Conservation (phyloP, 2,329 filamentous ascomycete species). For the Graphiopsis chlorocephala region DNA sequence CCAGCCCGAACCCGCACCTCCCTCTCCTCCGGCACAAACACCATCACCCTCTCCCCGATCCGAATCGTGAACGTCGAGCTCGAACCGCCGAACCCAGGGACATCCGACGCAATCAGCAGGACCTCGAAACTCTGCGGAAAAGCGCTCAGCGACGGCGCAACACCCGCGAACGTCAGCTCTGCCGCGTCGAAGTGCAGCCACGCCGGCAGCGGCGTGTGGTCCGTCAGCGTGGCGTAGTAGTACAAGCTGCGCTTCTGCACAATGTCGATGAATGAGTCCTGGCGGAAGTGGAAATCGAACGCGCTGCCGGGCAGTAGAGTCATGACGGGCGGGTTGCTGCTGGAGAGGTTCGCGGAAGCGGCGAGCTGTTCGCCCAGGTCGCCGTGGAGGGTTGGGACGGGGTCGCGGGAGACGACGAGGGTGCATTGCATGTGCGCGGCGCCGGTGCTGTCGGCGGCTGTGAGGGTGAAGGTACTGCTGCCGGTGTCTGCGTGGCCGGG, state of each 20-base stretch:
- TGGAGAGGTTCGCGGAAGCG: slow-evolving; percentile 51
- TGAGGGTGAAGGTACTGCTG: slow-evolving; percentile 61
- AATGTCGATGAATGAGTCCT: slow-evolving; percentile 59
- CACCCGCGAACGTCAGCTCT: slow-evolving; percentile 67
- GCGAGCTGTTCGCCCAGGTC: slow-evolving; percentile 59
- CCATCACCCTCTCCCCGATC: slow-evolving; percentile 68
- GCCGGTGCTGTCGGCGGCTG: slow-evolving; percentile 66
- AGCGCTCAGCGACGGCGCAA: slow-evolving; percentile 63
- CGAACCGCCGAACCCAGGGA: slow-evolving; percentile 70
- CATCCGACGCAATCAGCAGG: slow-evolving; percentile 72
- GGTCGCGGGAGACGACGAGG: slow-evolving; percentile 64
- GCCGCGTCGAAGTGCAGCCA: slow-evolving; percentile 74
- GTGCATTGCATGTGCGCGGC: slow-evolving; percentile 64
- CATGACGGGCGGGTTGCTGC: slow-evolving; percentile 59
- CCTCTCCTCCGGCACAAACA: slow-evolving; percentile 51
- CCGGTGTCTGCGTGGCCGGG: slow-evolving; percentile 60
- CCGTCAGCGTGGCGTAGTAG: slow-evolving; percentile 73
- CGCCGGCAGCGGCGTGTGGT: slow-evolving; percentile 79
- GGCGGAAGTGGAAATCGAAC: slow-evolving; percentile 44
- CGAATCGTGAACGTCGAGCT: slow-evolving; percentile 67
- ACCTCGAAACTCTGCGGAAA: slow-evolving; percentile 71
- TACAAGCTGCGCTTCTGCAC: slow-evolving; percentile 47
- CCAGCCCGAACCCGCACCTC: slow-evolving; percentile 36
- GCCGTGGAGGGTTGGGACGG: slow-evolving; percentile 53
- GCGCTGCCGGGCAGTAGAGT: slow-evolving; percentile 35